phyloP scores from a whole-genome alignment of 2,329 filamentous ascomycete species.

The Colletotrichum tropicale region DNA sequence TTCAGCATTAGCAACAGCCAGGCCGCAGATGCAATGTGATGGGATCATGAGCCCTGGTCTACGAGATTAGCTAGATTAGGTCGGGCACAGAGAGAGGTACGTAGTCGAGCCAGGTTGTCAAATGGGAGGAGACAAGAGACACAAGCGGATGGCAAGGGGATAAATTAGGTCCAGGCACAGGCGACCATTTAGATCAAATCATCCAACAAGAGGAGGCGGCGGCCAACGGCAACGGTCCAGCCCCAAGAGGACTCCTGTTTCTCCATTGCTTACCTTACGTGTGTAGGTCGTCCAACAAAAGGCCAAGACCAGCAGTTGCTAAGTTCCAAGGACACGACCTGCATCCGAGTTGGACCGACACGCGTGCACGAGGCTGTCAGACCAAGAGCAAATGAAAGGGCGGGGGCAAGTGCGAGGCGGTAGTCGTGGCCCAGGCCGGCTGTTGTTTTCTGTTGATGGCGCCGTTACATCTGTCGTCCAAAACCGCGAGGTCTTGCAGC shows the following conservation, averaged over 20 bases:
- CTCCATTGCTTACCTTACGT: neutral
- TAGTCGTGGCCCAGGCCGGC: neutral
- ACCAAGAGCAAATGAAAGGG: neutral
- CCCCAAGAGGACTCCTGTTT: neutral
- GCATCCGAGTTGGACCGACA: neutral
- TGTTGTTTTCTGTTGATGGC: neutral
- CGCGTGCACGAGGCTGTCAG: neutral
- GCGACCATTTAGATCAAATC: neutral
- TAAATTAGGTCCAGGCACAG: neutral
- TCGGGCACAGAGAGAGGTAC: neutral
- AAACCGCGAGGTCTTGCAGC: neutral
- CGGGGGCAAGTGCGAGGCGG: neutral
- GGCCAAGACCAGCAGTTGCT: neutral
- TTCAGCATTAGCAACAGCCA: neutral
- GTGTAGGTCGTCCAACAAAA: neutral
- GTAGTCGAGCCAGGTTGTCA: neutral
- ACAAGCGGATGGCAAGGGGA: neutral
- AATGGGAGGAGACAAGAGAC: neutral
- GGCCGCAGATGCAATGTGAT: conserved; percentile 9
- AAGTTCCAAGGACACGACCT: neutral
- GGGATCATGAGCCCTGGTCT: conserved; percentile 2
- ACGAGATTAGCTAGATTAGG: conserved; percentile 7
- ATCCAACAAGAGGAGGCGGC: neutral
- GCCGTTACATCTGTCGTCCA: neutral
- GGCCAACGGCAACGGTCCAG: neutral